Evolutionary conservation across 2,329 filamentous ascomycete species (phyloP), one percentile per base, ranked within the genome.

Genomic region (Fusarium anthophilum): DNA sequence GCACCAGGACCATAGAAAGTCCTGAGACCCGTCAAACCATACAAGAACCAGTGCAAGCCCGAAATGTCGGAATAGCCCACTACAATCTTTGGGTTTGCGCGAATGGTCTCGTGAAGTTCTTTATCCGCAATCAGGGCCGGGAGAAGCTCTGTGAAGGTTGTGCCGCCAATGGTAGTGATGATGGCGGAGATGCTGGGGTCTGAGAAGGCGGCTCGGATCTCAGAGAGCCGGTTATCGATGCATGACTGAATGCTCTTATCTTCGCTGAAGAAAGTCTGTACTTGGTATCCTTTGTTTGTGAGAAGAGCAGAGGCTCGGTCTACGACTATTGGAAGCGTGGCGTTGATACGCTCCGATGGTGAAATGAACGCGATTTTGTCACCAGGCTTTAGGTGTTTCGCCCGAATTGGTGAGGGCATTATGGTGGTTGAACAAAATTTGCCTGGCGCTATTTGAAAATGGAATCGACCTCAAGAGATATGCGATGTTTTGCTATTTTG

Each of bases 1-100:
- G 80, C 75, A 8, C 81, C 79, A 6, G 84, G 84, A 0, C 84
- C 84, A 74, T 86, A 86, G 59, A 85, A 86, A 9, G 84, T 85
- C 45, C 83, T 82, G 41, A 86, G 75, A 1, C 84, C 84, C 1
- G 82, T 78, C 17, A 78, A 32, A 3, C 80, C 80, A 66, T 83
- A 68, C 39, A 86, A 74, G 55, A 82, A 81, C 84, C 84, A 86
- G 75, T 86, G 84, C 41, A 86, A 63, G 38, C 81, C 79, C 2
- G 82, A 83, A 59, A 85, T 85, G 63, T 86, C 84, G 4, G 82
- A 84, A 63, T 80, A 84, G 4, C 84, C 84, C 22, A 85, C 80
- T 4, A 86, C 78, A 26, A 86, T 79, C 77, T 85, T 86, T 39
- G 84, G 84, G 51, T 82, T 78, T 5, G 69, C 70, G 10, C 79